Conservation (phyloP, 768 basidiomycete species). For the Leccinum longicurvipes region DNA sequence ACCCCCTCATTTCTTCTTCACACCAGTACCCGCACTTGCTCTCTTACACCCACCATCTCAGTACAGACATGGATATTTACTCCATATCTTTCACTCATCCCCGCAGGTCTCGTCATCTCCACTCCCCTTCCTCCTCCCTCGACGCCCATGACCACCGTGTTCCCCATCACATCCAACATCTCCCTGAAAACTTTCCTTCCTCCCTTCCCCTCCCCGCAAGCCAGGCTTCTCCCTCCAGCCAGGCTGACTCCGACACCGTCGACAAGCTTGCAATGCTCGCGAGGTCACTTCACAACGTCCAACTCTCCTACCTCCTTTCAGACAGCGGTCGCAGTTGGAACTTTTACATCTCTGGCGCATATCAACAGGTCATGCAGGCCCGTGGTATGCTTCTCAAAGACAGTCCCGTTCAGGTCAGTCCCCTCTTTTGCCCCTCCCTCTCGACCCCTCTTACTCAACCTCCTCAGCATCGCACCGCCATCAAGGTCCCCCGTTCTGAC, state of each 20-base stretch:
- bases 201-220: constrained; percentile 38
- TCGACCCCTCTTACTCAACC: constrained; percentile 14
- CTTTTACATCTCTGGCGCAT: constrained; percentile 86
- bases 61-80: constrained; percentile 79
- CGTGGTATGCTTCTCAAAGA: constrained; percentile 88
- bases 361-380: constrained; percentile 90
- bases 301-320: constrained; percentile 73
- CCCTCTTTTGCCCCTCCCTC: not conserved
- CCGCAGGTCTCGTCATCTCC: constrained; percentile 68
- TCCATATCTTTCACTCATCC: constrained; percentile 92
- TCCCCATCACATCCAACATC: constrained; percentile 37
- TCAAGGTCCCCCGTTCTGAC: constrained; percentile 90
- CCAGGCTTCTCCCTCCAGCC: constrained; percentile 30
- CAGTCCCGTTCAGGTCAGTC: constrained; percentile 74
- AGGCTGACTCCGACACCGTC: constrained; percentile 68
- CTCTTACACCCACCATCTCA: not conserved
- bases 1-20: constrained; percentile 14
- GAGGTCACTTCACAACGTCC: constrained; percentile 77
- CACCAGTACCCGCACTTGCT: constrained; percentile 2
- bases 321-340: constrained; percentile 75
- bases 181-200: constrained; percentile 31
- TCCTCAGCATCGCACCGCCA: constrained; percentile 71
- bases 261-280: constrained; percentile 77
- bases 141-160: constrained; percentile 56
- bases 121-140: constrained; percentile 57